phyloP scores from a whole-genome alignment of 2,329 filamentous ascomycete genomes.

The Pleoardoris graminearum region DNA sequence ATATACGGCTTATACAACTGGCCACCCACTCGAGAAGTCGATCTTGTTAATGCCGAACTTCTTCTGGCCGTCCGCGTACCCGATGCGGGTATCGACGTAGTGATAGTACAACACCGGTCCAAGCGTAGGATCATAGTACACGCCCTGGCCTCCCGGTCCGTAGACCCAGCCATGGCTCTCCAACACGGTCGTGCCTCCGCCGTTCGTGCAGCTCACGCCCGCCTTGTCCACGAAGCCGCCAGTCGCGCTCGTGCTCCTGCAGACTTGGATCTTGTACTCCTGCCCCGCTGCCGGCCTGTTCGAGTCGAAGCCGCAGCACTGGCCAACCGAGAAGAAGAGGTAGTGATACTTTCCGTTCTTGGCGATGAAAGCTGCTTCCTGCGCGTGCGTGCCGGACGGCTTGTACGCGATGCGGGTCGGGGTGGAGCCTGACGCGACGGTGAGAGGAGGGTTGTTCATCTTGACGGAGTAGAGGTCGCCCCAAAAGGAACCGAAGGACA shows the following conservation, averaged over 20 bases:
- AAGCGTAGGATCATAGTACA: slow-evolving; percentile 54
- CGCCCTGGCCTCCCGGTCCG: slow-evolving; percentile 67
- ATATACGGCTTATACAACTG: slow-evolving; percentile 36
- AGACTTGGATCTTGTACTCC: slow-evolving; percentile 71
- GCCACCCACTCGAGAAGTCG: slow-evolving; percentile 56
- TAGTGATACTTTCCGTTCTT: slow-evolving; percentile 63
- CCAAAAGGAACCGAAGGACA: slow-evolving; percentile 67
- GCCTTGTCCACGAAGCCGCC: slow-evolving; percentile 60
- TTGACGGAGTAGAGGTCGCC: slow-evolving; percentile 63
- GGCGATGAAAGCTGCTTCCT: slow-evolving; percentile 62
- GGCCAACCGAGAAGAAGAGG: slow-evolving; percentile 64
- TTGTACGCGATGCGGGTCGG: slow-evolving; percentile 59
- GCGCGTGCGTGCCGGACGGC: slow-evolving; percentile 54
- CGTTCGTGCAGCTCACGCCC: slow-evolving; percentile 57
- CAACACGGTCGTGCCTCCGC: slow-evolving; percentile 65
- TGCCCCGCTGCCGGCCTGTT: slow-evolving; percentile 56
- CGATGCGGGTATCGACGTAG: slow-evolving; percentile 60
- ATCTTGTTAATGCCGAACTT: slow-evolving; percentile 58
- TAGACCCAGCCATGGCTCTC: slow-evolving; percentile 64
- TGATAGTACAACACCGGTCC: slow-evolving; percentile 66
- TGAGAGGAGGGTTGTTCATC: slow-evolving; percentile 48
- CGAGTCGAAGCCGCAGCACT: slow-evolving; percentile 64
- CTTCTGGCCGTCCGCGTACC: slow-evolving; percentile 57
- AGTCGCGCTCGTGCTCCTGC: slow-evolving; percentile 58
- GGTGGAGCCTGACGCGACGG: slow-evolving; percentile 35